Conservation (phyloP, 1,284 basidiomycete genomes). For the Leccinum pallidistipes region DNA sequence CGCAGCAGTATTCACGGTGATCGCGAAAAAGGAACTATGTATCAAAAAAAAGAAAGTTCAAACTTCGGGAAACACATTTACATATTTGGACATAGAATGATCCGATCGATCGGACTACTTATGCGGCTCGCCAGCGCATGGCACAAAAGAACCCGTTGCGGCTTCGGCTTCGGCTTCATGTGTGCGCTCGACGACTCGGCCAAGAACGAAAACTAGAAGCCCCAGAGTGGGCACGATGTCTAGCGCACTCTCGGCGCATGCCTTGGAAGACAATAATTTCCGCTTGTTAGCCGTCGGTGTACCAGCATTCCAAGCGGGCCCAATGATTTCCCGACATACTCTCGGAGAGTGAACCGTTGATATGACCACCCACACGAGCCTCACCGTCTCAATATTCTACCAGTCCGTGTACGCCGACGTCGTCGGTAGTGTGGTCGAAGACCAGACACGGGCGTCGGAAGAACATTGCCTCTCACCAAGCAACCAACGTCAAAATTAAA, state of each 20-base stretch:
- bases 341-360: not conserved
- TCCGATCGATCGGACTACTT: not conserved
- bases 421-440: slow-evolving; percentile 4
- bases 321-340: not conserved
- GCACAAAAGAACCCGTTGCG: not conserved
- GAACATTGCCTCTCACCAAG: not conserved
- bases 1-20: not conserved
- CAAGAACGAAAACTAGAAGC: not conserved
- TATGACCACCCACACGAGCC: slow-evolving; percentile 12
- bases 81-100: not conserved
- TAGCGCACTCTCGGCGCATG: not conserved
- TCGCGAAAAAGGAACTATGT: not conserved
- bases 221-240: not conserved
- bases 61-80: slow-evolving; percentile 2
- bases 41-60: not conserved
- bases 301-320: not conserved
- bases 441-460: not conserved
- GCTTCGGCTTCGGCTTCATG: slow-evolving; percentile 4
- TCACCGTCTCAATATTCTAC: not conserved
- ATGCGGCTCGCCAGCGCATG: slow-evolving; percentile 8
- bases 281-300: slow-evolving; percentile 6
- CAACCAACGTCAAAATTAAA: not conserved
- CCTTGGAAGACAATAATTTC: slow-evolving; percentile 9
- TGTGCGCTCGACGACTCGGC: not conserved
- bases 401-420: not conserved